Base-by-base conservation (phyloP, 2,329 filamentous ascomycete genomes). In the Fusarium udum region DNA sequence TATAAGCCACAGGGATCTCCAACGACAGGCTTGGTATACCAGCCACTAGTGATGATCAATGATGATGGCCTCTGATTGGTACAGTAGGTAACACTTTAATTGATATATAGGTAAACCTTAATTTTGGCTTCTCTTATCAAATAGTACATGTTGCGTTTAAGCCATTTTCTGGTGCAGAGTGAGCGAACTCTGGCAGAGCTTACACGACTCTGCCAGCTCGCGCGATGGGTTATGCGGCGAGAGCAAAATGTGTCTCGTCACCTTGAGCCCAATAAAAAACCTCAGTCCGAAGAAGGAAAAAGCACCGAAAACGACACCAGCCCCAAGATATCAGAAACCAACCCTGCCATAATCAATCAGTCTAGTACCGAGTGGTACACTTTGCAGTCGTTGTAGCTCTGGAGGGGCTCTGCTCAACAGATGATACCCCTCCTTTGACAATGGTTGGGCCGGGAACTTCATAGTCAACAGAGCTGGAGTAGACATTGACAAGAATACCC, bases 401-500 rank as follows among this genome's bases (percentile, higher is more conserved):
- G 1, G 78, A 79, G 53, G 75, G 75, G 6, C 66, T 64, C 66
- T 80, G 78, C 26, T 69, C 67, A 32, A 78, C 75, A 16, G 74
- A 79, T 3, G 78, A 71, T 8, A 72, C 65, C 22, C 78, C 77
- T 11, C 78, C 78, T 31, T 75, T 36, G 24, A 77, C 64, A 18
- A 80, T 70, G 14, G 73, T 72, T 31, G 81, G 81, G 6, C 81
- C 81, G 14, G 81, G 81, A 15, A 83, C 79, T 31, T 72, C 49
- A 61, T 83, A 82, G 16, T 74, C 57, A n/a, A 72, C 46, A 20
- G 67, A 65, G 61, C 66, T 62, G 46, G 68, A 73, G 72, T 82
- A 83, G 56, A 83, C 75, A 69, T 82, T 80, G 72, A 81, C 75
- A n/a, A 79, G 68, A 34, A 83, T 79, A 13, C 81, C 82, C 13